Percentiles rank a stretch among this genome's conserved stretches.
phyloP scores from a whole-genome alignment of 2,329 filamentous ascomycete genomes.

The Pseudogymnoascus sp. region DNA sequence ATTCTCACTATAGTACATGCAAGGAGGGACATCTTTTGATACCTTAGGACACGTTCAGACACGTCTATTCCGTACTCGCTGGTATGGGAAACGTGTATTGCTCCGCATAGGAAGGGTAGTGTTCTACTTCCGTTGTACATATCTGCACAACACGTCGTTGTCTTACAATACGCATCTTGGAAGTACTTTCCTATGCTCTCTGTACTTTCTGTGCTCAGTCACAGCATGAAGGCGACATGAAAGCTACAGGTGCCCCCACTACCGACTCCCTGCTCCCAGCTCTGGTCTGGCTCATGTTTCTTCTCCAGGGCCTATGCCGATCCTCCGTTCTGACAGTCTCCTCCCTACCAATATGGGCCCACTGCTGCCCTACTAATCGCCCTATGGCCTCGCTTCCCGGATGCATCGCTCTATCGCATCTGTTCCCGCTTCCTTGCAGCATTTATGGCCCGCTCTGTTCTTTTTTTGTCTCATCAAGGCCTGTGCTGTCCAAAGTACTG shows the following conservation, averaged over 20 bases:
- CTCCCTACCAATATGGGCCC: neutral
- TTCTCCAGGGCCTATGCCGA: neutral
- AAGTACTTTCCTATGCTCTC: neutral
- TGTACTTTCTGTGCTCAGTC: neutral
- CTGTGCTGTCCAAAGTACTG: neutral
- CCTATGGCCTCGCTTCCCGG: conserved; percentile 5
- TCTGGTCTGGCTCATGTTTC: neutral
- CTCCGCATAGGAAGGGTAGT: neutral
- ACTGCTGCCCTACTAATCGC: neutral
- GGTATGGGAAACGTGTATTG: neutral
- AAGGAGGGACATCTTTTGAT: neutral
- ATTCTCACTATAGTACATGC: neutral
- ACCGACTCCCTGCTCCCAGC: neutral
- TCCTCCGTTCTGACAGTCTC: neutral
- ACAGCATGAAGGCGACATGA: neutral
- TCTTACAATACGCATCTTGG: neutral
- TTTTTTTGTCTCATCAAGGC: neutral
- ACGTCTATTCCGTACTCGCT: neutral
- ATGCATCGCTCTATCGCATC: conserved; percentile 6
- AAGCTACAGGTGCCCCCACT: neutral
- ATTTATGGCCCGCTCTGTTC: neutral
- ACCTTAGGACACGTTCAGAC: neutral
- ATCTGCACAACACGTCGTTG: neutral
- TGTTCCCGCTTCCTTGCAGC: conserved; percentile 1
- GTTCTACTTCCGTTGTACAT: neutral